A percentile compares a stretch with the other conserved stretches of the same genome.
These are phyloP conservation scores for Elongisporangium anandrum DNA, from an alignment of 352 stramenopile genomes.

Conservation along the genomic window DNA sequence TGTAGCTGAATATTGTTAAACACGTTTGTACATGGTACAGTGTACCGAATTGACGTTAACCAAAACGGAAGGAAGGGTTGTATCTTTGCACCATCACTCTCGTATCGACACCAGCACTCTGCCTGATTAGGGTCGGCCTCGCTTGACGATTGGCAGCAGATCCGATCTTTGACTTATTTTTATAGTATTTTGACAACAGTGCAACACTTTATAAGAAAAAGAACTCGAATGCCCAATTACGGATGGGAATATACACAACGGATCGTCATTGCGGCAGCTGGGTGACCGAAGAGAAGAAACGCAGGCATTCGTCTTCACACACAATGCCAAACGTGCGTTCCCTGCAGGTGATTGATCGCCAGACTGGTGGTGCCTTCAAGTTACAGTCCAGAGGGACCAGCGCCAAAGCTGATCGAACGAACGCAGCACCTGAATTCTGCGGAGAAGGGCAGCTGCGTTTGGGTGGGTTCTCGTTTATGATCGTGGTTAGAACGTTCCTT, in stretches of 20 bases:
- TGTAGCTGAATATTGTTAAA: background rate
- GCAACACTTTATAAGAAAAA: background rate
- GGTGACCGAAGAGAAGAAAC: background rate
- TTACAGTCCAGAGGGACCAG: background rate
- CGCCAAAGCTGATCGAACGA: background rate
- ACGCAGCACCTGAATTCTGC: background rate
- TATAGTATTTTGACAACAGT: background rate
- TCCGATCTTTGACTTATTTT: background rate
- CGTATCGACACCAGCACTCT: background rate
- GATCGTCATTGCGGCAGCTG: background rate
- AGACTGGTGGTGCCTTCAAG: background rate
- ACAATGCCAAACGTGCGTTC: background rate
- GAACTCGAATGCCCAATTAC: background rate
- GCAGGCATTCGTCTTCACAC: background rate
- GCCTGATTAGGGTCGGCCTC: background rate
- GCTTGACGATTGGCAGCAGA: background rate
- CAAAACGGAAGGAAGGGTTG: background rate
- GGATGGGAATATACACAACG: background rate
- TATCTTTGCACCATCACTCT: background rate
- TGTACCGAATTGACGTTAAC: background rate
- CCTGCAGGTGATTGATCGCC: background rate
- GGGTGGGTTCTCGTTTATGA: background rate
- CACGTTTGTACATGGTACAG: background rate
- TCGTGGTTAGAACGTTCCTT: conserved; percentile 6
- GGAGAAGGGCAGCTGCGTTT: background rate